Evolutionary conservation across 2,329 filamentous ascomycete species (phyloP), one percentile per base, ranked within the genome.

Genomic region (Neofusicoccum ribis): DNA sequence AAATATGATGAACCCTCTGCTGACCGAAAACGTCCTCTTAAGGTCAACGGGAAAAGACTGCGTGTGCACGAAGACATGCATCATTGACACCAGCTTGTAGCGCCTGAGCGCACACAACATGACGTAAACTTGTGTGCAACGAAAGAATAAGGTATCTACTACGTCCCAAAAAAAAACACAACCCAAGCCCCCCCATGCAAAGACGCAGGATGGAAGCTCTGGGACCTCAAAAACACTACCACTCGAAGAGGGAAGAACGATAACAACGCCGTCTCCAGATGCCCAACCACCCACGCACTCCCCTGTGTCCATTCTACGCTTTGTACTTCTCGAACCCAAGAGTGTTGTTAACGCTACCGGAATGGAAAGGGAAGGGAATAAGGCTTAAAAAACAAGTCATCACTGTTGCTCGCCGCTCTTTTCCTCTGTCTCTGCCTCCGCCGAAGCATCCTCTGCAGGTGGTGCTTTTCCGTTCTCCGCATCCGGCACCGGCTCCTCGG

Each of bases 271-370:
- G 44, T 47, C 43, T 47, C 31, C 56, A 47, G 8, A 47, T 60
- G 56, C 54, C 14, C 44, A 14, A 7, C 20, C 23, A 4, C n/a
- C 23, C 14, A 4, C 20, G 20, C 17, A 37, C 50, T 11, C 23
- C 41, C 11, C 56, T 7, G 17, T 37, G n/a, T 43, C 56, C 54
- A n/a, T 59, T 60, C 56, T 60, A 60, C 56, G 56, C 56, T 60
- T 60, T 51, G 47, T 36, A 20, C 56, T 37, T 46, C 8, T 39
- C 31, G 34, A 60, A 36, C 43, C 12, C 20, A 9, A 11, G 34
- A 11, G 37, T 12, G 5, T 11, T 15, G 15, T 44, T 17, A 3
- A 7, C 41, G 41, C 41, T 44, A 15, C 7, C 41, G 15, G 7
- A n/a, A 15, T 39, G 37, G 9, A 39, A 44, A 44, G 41, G 2